These are phyloP conservation scores for Saccharomyces hybrid DNA, from an alignment of 1,139 yeast genomes.

Conservation along the genomic window DNA sequence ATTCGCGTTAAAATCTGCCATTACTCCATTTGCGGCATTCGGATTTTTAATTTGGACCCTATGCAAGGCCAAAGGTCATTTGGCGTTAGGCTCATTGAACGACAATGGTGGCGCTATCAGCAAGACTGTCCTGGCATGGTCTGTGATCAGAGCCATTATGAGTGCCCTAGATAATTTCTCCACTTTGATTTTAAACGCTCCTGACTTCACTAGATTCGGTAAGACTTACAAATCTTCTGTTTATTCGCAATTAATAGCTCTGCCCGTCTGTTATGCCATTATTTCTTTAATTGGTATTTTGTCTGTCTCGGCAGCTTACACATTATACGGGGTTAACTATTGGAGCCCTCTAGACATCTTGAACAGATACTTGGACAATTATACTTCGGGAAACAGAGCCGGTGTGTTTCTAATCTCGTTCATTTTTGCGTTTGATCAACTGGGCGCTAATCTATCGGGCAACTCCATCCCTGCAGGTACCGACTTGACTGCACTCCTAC, in stretches of 20 bases:
- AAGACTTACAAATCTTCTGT: slow-evolving; percentile 43
- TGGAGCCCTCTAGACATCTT: slow-evolving; percentile 86
- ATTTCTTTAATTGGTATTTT: slow-evolving; percentile 81
- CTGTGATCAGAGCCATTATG: slow-evolving; percentile 68
- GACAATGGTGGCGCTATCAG: slow-evolving; percentile 33
- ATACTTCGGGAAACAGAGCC: slow-evolving; percentile 65
- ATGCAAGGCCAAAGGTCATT: slow-evolving; percentile 33
- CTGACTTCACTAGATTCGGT: slow-evolving; percentile 85
- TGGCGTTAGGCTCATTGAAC: slow-evolving; percentile 24
- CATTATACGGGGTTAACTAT: slow-evolving; percentile 58
- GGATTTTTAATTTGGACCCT: slow-evolving; percentile 76
- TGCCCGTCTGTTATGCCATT: slow-evolving; percentile 69
- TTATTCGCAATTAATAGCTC: slow-evolving; percentile 51
- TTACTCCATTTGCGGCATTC: slow-evolving; percentile 74
- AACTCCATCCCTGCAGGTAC: slow-evolving; percentile 87
- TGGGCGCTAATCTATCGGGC: slow-evolving; percentile 84
- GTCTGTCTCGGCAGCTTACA: slow-evolving; percentile 71
- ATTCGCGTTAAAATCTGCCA: slow-evolving; percentile 66
- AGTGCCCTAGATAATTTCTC: slow-evolving; percentile 78
- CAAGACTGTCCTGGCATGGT: slow-evolving; percentile 61
- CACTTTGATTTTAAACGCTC: slow-evolving; percentile 80
- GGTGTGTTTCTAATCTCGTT: slow-evolving; percentile 76
- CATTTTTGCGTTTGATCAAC: slow-evolving; percentile 75
- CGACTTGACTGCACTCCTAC: slow-evolving; percentile 77
- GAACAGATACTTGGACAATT: slow-evolving; percentile 52